Evolutionary conservation across 1,284 basidiomycete genomes (phyloP).

Genomic region (Boletus sp.): DNA sequence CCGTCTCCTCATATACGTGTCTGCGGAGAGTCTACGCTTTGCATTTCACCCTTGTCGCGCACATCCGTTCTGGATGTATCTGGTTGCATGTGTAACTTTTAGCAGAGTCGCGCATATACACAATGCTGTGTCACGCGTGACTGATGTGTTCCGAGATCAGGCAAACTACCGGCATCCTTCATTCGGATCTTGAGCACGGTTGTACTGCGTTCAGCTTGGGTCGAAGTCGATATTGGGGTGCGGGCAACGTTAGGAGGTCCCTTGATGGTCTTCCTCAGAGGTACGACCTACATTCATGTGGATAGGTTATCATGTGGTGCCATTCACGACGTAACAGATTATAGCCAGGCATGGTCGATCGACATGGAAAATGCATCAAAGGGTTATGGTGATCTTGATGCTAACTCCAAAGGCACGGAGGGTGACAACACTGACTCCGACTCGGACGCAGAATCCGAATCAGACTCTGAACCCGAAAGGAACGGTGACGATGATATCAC

Average conservation of each 20-base stretch:
- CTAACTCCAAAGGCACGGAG: neutral
- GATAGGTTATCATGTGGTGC: neutral
- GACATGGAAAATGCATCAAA: constrained; percentile 30
- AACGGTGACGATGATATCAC: constrained; percentile 34
- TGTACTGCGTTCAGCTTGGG: constrained; percentile 72
- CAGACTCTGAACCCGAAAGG: constrained; percentile 27
- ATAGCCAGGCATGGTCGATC: constrained; percentile 58
- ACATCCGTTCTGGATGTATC: neutral
- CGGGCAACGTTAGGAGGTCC: constrained; percentile 68
- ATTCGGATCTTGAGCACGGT: constrained; percentile 49
- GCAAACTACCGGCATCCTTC: constrained; percentile 37
- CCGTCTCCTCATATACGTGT: neutral
- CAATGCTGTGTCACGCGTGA: neutral
- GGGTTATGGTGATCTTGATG: constrained; percentile 19
- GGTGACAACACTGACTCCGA: constrained; percentile 18
- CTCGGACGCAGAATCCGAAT: constrained; percentile 25
- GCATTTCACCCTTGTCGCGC: neutral
- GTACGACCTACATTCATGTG: constrained; percentile 34
- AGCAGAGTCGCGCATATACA: neutral
- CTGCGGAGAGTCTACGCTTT: neutral
- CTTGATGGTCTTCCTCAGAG: constrained; percentile 66
- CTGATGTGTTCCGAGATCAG: constrained; percentile 27
- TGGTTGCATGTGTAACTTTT: neutral
- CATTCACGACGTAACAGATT: constrained; percentile 42
- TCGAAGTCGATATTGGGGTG: constrained; percentile 67